phyloP scores from a whole-genome alignment of 768 basidiomycete genomes.

The Hypsizygus marmoreus region DNA sequence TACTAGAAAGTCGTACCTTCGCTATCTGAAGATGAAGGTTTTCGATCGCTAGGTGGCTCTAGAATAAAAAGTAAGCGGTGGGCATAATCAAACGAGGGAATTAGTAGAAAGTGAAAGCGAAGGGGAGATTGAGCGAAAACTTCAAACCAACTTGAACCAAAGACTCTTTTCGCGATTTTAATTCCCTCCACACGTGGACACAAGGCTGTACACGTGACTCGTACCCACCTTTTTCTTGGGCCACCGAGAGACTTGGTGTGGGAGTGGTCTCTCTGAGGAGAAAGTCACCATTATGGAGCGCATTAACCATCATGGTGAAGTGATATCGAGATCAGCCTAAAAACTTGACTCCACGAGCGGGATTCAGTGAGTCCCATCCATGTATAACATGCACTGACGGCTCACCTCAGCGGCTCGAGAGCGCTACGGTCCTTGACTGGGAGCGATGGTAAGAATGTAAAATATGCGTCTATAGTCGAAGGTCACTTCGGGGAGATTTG shows the following conservation, averaged over 20 bases:
- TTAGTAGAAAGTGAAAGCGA: slow-evolving; percentile 17
- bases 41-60: slow-evolving; percentile 17
- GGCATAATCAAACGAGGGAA: slow-evolving; percentile 16
- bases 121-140: not conserved
- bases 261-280: not conserved
- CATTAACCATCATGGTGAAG: slow-evolving; percentile 7
- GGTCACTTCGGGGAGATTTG: too few relatives aligned
- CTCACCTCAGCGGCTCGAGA: too few relatives aligned
- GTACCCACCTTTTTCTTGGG: slow-evolving; percentile 15
- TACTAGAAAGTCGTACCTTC: slow-evolving; percentile 27
- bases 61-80: slow-evolving; percentile 26
- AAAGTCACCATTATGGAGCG: not conserved
- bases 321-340: too few relatives aligned
- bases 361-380: too few relatives aligned
- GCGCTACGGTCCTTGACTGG: too few relatives aligned
- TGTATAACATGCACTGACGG: too few relatives aligned
- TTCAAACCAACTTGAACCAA: not conserved
- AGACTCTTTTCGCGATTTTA: not conserved
- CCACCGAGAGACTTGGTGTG: not conserved
- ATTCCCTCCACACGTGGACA: not conserved
- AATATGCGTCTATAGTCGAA: too few relatives aligned
- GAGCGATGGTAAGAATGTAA: too few relatives aligned
- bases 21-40: slow-evolving; percentile 12
- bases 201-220: too few relatives aligned
- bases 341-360: too few relatives aligned